Base-by-base conservation (phyloP, 164 flowering plant genomes). In the Macadamia tetraphylla region DNA sequence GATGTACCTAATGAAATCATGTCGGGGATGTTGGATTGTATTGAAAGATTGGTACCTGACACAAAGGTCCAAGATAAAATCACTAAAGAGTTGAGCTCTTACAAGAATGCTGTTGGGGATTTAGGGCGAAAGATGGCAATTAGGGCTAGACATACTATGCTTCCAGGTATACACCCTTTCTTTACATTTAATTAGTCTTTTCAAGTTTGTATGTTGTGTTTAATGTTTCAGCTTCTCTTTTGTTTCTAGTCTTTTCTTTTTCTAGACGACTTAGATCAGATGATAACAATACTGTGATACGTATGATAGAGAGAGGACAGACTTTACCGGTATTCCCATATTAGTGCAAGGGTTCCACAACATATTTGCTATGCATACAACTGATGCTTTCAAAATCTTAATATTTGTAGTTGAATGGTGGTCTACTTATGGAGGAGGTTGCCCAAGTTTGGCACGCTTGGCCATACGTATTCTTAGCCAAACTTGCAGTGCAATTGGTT, bases 351-450 rank as follows among this genome's bases (percentile, higher is more conserved):
- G 3, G 15, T 53, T 53, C 17, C 18, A 14, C 15, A 2, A 1
- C 18, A 53, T 53, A 53, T 53, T 53, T 53, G 17, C 13, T 53
- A 12, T 60, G n/a, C 64, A 69, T 52, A 13, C 13, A 64, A 72
- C 66, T 78, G 56, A 71, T 70, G 55, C 32, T 72, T 64, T 40
- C 56, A n/a, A 63, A 48, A 23, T 65, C 29, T 69, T 65, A 6
- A 53, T 53, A 2, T 57, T 60, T 6, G 8, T 53, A 94, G 96
- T 79, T 66, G 97, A 89, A 78, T 94, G 98, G 98, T 91, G 98
- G 98, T 86, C 91, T 70, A 88, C 90, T 51, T 88, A 88, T 79
- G 98, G 97, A 73, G 96, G 91, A 56, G 83, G 87, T 68, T 91
- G 97, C 79, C 96, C 96, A 55, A 87, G 90, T 78, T 77, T 89